These are phyloP conservation scores for Botrytis fabae DNA, from an alignment of 2,329 filamentous ascomycete genomes.

Conservation along the genomic window DNA sequence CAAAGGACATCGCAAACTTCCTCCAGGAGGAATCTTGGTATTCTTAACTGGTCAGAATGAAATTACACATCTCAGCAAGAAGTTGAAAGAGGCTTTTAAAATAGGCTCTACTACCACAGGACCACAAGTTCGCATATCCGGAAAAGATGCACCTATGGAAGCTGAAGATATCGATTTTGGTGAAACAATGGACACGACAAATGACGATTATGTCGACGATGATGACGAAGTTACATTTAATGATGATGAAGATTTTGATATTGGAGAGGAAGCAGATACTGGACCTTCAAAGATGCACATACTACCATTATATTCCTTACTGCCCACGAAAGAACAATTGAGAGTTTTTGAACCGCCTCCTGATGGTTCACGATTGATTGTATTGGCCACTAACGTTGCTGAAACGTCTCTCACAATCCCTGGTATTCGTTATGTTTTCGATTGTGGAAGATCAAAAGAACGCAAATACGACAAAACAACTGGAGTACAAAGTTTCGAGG, in stretches of 20 bases:
- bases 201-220: constrained; percentile 58
- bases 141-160: constrained; percentile 76
- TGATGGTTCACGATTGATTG: constrained; percentile 78
- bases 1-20: constrained; percentile 84
- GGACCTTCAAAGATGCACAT: constrained; percentile 77
- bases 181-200: constrained; percentile 55
- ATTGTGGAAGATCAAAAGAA: constrained; percentile 90
- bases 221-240: constrained; percentile 62
- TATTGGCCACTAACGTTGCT: constrained; percentile 93
- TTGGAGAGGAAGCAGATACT: constrained; percentile 65
- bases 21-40: constrained; percentile 86
- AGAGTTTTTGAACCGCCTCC: constrained; percentile 85
- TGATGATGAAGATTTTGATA: constrained; percentile 52
- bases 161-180: constrained; percentile 86
- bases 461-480: constrained; percentile 83
- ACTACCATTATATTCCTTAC: constrained; percentile 88
- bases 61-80: constrained; percentile 79
- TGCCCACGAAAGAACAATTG: constrained; percentile 88
- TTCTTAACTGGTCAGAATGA: constrained; percentile 95
- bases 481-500: constrained; percentile 92
- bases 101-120: constrained; percentile 50
- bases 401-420: constrained; percentile 97
- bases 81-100: constrained; percentile 65
- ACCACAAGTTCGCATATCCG: constrained; percentile 72
- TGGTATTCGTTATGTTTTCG: constrained; percentile 92